A percentile compares a stretch with the other conserved stretches of the same genome.
Evolutionary conservation across 1,139 yeast species (phyloP).

Genomic region (Candida sanyaensis): DNA sequence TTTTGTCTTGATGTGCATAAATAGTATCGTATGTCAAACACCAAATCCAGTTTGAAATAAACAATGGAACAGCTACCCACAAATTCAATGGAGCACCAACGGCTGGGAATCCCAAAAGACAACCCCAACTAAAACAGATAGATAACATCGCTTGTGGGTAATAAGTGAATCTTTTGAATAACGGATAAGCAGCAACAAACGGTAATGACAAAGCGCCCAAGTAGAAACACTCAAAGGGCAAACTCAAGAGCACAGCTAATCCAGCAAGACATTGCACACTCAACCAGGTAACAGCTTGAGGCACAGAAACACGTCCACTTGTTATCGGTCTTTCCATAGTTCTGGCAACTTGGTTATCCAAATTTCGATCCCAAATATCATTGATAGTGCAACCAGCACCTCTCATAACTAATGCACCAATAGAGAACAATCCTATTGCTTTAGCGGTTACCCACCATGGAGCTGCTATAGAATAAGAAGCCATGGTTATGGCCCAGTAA

Average conservation of each 20-base stretch:
- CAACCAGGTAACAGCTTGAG: constrained; percentile 73
- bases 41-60: constrained; percentile 82
- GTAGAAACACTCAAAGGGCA: constrained; percentile 81
- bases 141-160: constrained; percentile 89
- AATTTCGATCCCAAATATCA: constrained; percentile 79
- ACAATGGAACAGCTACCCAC: constrained; percentile 77
- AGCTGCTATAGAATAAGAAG: constrained; percentile 72
- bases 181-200: constrained; percentile 83
- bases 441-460: constrained; percentile 61
- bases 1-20: constrained; percentile 97
- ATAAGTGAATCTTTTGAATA: constrained; percentile 91
- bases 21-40: constrained; percentile 94
- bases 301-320: constrained; percentile 73
- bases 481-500: constrained; percentile 83
- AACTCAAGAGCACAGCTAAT: constrained; percentile 63
- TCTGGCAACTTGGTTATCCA: constrained; percentile 84
- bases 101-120: constrained; percentile 91
- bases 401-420: constrained; percentile 90
- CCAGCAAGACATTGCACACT: constrained; percentile 82
- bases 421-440: constrained; percentile 67
- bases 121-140: constrained; percentile 93
- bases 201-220: constrained; percentile 82
- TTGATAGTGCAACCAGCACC: constrained; percentile 98
- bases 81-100: constrained; percentile 78
- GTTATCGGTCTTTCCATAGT: constrained; percentile 91